Evolutionary conservation across 2,329 filamentous ascomycete genomes (phyloP).

Genomic region (Colletotrichum navitas): DNA sequence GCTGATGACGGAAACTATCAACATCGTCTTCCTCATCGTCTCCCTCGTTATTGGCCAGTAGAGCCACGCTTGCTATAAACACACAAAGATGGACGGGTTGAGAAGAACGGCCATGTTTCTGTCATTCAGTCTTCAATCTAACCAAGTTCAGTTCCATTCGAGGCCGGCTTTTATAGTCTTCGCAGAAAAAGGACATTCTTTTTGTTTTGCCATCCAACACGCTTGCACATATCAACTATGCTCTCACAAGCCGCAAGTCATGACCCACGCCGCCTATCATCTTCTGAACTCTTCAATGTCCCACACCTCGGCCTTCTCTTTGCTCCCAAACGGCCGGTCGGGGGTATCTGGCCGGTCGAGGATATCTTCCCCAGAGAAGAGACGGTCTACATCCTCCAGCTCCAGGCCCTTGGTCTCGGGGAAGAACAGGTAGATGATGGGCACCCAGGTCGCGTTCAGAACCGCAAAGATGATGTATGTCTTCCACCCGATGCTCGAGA

Average conservation of each 20-base stretch:
- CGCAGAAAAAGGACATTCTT: neutral
- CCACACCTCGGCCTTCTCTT: constrained; percentile 25
- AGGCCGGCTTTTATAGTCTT: neutral
- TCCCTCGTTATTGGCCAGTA: neutral
- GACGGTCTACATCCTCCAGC: constrained; percentile 57
- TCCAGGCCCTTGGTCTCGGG: constrained; percentile 51
- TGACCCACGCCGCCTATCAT: neutral
- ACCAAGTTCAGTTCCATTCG: neutral
- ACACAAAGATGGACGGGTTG: neutral
- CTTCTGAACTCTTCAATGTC: constrained; percentile 27
- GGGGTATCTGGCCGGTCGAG: constrained; percentile 45
- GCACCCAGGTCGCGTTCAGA: constrained; percentile 47
- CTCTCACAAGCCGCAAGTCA: neutral
- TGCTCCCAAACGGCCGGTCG: constrained; percentile 28
- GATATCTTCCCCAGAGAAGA: constrained; percentile 44
- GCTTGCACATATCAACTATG: neutral
- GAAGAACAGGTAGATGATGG: constrained; percentile 50
- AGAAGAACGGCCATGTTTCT: fast-evolving
- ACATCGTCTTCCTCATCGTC: neutral
- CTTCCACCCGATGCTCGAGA: constrained; percentile 36
- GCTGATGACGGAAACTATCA: neutral
- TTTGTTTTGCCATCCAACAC: neutral
- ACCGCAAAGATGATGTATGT: constrained; percentile 50
- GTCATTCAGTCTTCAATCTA: neutral
- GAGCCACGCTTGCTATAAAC: neutral